A percentile compares a stretch with the other conserved stretches of the same genome.
Evolutionary conservation across 306 rosid species (phyloP).

Genomic region (Crotalaria pallida): DNA sequence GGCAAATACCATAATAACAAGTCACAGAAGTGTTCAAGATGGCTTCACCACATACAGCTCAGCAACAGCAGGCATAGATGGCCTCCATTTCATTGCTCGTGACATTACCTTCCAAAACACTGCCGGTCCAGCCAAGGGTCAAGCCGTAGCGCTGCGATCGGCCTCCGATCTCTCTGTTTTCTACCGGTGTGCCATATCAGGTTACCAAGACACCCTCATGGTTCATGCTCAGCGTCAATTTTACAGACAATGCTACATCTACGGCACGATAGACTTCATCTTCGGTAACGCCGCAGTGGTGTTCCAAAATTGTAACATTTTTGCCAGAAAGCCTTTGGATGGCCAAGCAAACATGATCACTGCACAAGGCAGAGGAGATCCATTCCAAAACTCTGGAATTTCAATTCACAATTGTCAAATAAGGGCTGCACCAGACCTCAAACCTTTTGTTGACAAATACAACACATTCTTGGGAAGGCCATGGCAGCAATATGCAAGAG

Average conservation of each 20-base stretch:
- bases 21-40: conserved; percentile 51
- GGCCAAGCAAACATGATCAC: conserved; percentile 53
- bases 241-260: conserved; percentile 31
- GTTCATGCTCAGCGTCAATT: conserved; percentile 57
- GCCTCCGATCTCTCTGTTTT: conserved; percentile 63
- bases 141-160: conserved; percentile 78
- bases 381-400: conserved; percentile 65
- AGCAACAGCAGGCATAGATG: conserved; percentile 69
- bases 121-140: conserved; percentile 66
- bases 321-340: conserved; percentile 39
- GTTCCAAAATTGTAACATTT: conserved; percentile 52
- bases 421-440: conserved; percentile 36
- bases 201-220: conserved; percentile 69
- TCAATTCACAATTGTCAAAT: conserved; percentile 50
- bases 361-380: conserved; percentile 58
- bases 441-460: conserved; percentile 18
- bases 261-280: conserved; percentile 31
- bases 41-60: conserved; percentile 80
- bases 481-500: conserved; percentile 59
- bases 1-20: conserved; percentile 47
- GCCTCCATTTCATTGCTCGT: conserved; percentile 44
- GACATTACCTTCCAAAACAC: conserved; percentile 79
- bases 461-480: conserved; percentile 58
- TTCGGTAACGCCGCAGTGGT: conserved; percentile 42
- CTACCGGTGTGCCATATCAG: conserved; percentile 62